Evolutionary conservation across 352 stramenopile genomes (phyloP).

Genomic region (Phytopythium oedochilum): DNA sequence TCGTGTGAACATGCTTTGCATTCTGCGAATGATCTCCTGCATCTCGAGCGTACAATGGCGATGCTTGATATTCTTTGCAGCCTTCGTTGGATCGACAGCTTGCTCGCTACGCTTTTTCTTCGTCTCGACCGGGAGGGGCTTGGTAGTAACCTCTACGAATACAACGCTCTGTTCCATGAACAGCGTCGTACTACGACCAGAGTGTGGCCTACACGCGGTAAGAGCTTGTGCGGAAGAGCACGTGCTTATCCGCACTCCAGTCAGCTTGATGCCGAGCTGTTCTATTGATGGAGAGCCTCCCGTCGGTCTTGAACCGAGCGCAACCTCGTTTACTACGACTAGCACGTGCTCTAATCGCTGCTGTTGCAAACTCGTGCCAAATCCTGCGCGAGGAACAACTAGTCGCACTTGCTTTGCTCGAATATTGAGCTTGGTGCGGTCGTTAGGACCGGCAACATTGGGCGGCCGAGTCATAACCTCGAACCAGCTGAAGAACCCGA

Average conservation of each 20-base stretch:
- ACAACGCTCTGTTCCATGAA: conserved; percentile 3
- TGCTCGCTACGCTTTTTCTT: background rate
- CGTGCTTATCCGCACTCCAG: conserved; percentile 34
- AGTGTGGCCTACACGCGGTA: background rate
- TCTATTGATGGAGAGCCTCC: conserved; percentile 33
- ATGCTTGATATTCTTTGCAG: background rate
- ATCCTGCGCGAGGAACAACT: conserved; percentile 38
- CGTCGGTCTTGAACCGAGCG: conserved; percentile 33
- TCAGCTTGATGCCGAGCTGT: conserved; percentile 40
- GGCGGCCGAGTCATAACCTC: conserved; percentile 42
- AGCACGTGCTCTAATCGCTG: conserved; percentile 50
- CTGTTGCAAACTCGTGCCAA: conserved; percentile 31
- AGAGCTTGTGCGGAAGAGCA: conserved; percentile 11
- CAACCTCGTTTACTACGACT: conserved; percentile 36
- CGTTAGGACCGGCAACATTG: conserved; percentile 18
- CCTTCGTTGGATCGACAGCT: background rate
- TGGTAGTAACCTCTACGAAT: conserved; percentile 1
- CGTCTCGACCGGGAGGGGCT: background rate
- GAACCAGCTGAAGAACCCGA: conserved; percentile 62
- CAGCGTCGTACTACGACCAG: background rate
- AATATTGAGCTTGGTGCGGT: conserved; percentile 57
- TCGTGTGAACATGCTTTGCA: conserved; percentile 46
- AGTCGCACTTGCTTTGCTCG: conserved; percentile 32
- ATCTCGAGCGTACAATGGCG: conserved; percentile 23
- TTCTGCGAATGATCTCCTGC: conserved; percentile 39